Evolutionary conservation across 768 basidiomycete genomes (phyloP).

Genomic region (Harrya chromipes): DNA sequence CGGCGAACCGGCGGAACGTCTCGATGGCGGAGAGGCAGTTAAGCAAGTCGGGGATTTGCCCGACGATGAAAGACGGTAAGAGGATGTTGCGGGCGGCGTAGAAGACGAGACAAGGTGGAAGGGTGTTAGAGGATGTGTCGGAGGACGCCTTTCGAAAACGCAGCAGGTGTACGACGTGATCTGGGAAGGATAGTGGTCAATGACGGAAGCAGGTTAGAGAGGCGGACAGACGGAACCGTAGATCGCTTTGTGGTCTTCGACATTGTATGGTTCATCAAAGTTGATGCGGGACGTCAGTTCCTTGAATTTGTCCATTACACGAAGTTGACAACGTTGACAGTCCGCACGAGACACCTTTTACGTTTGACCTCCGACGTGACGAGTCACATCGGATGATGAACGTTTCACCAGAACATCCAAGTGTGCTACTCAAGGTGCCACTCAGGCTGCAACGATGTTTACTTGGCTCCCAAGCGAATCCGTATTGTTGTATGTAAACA

Average conservation of each 20-base stretch:
- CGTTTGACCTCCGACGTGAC: no score
- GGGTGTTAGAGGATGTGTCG: not conserved
- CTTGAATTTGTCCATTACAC: slow-evolving; percentile 9
- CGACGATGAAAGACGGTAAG: slow-evolving; percentile 26
- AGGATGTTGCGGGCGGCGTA: slow-evolving; percentile 31
- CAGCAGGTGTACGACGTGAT: slow-evolving; percentile 1
- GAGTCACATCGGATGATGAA: no score
- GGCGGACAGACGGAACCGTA: slow-evolving; percentile 12
- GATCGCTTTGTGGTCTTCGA: slow-evolving; percentile 8
- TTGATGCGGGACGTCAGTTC: slow-evolving; percentile 14
- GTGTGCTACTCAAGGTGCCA: no score
- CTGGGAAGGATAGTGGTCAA: slow-evolving; percentile 12
- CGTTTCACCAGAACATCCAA: no score
- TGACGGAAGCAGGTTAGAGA: not conserved
- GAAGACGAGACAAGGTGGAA: slow-evolving; percentile 21
- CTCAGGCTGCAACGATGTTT: no score
- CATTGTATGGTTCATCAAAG: slow-evolving; percentile 15
- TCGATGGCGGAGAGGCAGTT: slow-evolving; percentile 24
- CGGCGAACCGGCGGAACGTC: slow-evolving; percentile 17
- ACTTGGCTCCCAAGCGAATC: no score
- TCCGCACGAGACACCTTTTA: no score
- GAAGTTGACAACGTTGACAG: no score
- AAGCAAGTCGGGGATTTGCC: slow-evolving; percentile 31
- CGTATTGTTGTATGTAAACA: no score
- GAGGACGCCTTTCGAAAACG: not conserved